Conservation (phyloP, 2,329 filamentous ascomycete genomes). For the Didymella lethalis region DNA sequence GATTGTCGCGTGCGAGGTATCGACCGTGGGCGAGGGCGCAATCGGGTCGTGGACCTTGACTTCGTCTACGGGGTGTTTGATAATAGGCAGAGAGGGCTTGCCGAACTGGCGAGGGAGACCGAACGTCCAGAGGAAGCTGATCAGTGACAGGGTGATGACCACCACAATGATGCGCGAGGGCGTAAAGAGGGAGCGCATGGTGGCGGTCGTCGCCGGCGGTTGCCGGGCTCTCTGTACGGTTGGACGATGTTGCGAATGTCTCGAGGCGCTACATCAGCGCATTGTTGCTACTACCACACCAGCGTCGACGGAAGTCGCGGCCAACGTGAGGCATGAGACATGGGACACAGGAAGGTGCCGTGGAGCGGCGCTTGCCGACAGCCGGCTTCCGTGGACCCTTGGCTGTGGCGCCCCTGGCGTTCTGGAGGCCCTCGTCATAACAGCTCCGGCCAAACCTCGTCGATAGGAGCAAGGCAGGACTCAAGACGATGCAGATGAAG, state of each 20-base stretch:
- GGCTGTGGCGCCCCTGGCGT: conserved; percentile 6
- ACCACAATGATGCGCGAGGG: conserved; percentile 43
- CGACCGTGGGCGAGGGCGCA: conserved; percentile 29
- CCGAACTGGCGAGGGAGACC: conserved; percentile 35
- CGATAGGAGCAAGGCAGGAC: background rate
- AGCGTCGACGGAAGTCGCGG: background rate
- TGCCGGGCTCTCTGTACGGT: background rate
- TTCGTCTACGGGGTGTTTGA: conserved; percentile 34
- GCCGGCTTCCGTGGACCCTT: conserved; percentile 6
- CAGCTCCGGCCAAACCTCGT: background rate
- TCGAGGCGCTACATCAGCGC: conserved; percentile 14
- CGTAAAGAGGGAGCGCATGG: conserved; percentile 42
- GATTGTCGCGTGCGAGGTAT: conserved; percentile 20
- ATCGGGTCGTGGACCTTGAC: conserved; percentile 32
- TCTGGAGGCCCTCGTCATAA: background rate
- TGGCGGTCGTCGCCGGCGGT: conserved; percentile 16
- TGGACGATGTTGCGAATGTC: background rate
- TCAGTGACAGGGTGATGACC: conserved; percentile 36
- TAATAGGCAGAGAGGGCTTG: conserved; percentile 31
- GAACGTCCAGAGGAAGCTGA: conserved; percentile 46
- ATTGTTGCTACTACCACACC: background rate
- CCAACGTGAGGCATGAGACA: conserved; percentile 3
- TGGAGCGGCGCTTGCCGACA: conserved; percentile 11
- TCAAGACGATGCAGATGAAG: no score
- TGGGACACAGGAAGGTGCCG: conserved; percentile 1